Evolutionary conservation across 1,284 basidiomycete genomes (phyloP).

Genomic region (Cystobasidium sp.): DNA sequence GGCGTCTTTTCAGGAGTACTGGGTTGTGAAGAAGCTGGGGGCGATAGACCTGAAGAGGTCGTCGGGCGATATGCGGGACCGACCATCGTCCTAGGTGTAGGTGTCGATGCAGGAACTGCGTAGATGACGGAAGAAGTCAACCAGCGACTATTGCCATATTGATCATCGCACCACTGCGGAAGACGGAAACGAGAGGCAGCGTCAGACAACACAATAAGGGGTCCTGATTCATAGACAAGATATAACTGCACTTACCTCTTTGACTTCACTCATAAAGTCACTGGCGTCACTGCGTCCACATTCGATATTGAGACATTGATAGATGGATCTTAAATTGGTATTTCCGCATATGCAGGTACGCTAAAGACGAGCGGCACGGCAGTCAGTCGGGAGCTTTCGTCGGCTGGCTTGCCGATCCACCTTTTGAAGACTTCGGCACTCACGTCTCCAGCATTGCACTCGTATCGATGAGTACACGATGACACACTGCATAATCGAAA

Average conservation of each 20-base stretch:
- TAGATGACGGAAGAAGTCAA: neutral
- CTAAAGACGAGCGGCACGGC: too few relatives aligned
- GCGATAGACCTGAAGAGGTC: too few relatives aligned
- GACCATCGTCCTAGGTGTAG: neutral
- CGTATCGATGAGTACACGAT: neutral
- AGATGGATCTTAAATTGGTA: too few relatives aligned
- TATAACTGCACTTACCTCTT: too few relatives aligned
- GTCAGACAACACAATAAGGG: neutral
- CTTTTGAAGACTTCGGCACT: neutral
- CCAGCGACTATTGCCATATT: neutral
- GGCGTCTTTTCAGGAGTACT: too few relatives aligned
- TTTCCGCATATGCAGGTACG: too few relatives aligned
- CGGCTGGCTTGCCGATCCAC: too few relatives aligned
- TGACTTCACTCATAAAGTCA: too few relatives aligned
- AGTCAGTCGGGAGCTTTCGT: too few relatives aligned
- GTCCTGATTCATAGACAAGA: neutral
- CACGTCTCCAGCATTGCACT: neutral
- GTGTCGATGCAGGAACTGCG: neutral
- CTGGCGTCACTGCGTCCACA: too few relatives aligned
- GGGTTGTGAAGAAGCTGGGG: too few relatives aligned
- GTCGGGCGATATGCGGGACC: neutral
- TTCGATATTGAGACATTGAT: too few relatives aligned
- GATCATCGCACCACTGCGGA: neutral
- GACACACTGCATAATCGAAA: neutral
- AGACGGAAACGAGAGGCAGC: neutral